phyloP scores from a whole-genome alignment of 805 yeast species.

The Candida lessepsii region DNA sequence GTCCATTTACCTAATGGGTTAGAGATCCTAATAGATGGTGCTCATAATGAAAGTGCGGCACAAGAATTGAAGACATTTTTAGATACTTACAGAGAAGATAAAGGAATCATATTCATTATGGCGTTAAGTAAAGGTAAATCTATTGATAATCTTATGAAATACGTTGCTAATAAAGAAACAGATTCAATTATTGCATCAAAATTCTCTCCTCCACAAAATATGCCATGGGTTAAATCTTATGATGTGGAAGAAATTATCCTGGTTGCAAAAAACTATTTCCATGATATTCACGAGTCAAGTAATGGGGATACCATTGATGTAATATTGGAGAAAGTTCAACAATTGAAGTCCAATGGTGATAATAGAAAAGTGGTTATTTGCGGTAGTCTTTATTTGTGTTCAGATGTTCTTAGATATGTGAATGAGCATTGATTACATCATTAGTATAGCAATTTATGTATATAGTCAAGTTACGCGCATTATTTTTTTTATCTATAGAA shows the following conservation, averaged over 20 bases:
- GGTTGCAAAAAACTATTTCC: constrained; percentile 21
- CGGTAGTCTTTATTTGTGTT: constrained; percentile 43
- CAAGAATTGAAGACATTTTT: constrained; percentile 62
- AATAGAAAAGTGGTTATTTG: constrained; percentile 34
- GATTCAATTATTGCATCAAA: constrained; percentile 63
- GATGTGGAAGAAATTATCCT: constrained; percentile 20
- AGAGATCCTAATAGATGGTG: constrained; percentile 74
- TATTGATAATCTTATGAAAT: constrained; percentile 47
- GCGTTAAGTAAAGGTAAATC: constrained; percentile 79
- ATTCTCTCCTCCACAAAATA: constrained; percentile 73
- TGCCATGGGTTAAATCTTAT: constrained; percentile 86
- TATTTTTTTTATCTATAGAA: neutral
- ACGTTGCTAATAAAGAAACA: constrained; percentile 40
- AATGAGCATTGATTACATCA: neutral
- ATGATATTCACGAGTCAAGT: constrained; percentile 13
- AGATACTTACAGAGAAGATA: constrained; percentile 13
- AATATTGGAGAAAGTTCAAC: constrained; percentile 15
- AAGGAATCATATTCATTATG: constrained; percentile 55
- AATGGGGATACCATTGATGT: constrained; percentile 14
- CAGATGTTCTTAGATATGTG: constrained; percentile 33
- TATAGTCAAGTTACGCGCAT: constrained; percentile 2
- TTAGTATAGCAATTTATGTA: neutral
- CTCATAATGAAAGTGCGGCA: constrained; percentile 88
- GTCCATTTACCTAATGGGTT: constrained; percentile 16
- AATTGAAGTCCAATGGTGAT: constrained; percentile 20